Base-by-base conservation (phyloP, 495 filamentous ascomycete species). In the Jackrogersella minutella region DNA sequence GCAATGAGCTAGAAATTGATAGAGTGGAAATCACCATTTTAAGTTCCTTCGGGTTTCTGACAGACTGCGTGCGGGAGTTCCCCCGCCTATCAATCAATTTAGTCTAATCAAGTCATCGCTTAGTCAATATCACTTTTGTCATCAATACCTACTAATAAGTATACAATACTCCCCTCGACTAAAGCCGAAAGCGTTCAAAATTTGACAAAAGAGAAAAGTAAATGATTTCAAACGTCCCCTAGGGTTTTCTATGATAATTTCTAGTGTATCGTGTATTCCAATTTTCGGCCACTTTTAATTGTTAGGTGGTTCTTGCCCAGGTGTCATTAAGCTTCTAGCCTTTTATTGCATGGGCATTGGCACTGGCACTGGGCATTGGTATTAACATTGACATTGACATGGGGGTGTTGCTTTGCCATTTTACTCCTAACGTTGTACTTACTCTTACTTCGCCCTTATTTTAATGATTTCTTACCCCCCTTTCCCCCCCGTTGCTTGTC, bases 381-480 rank as follows among this genome's bases (percentile, higher is more conserved):
- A n/a, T n/a, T n/a, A n/a, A n/a, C n/a, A n/a, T n/a, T n/a, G n/a
- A n/a, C n/a, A n/a, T n/a, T 30, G 26, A 7, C 26, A 30, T 30
- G 26, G 26, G 26, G 3, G 26, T 3, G 7, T 3, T 30, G 7
- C n/a, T 30, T 30, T 30, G 7, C 7, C 3, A 30, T 30, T 30
- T 30, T 30, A 3, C 26, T 22, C 41, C 19, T 22, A 22, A 46
- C 41, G 21, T 46, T 34, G n/a, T 10, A 39, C 55, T 16, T 58
- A 50, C 24, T 43, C 7, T 31, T 37, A 51, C 40, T 22, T 41
- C 44, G 16, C 24, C 37, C 34, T 40, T 56, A 34, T 55, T 41
- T n/a, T n/a, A n/a, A n/a, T 36, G 11, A 5, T 66, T 66, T 56
- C 62, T 66, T 53, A 66, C 62, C 62, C 62, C 58, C 62, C 56